A percentile compares a stretch with the other conserved stretches of the same genome.
Evolutionary conservation across 495 filamentous ascomycete species (phyloP).

Genomic region (Hapsidospora chrysogenum): DNA sequence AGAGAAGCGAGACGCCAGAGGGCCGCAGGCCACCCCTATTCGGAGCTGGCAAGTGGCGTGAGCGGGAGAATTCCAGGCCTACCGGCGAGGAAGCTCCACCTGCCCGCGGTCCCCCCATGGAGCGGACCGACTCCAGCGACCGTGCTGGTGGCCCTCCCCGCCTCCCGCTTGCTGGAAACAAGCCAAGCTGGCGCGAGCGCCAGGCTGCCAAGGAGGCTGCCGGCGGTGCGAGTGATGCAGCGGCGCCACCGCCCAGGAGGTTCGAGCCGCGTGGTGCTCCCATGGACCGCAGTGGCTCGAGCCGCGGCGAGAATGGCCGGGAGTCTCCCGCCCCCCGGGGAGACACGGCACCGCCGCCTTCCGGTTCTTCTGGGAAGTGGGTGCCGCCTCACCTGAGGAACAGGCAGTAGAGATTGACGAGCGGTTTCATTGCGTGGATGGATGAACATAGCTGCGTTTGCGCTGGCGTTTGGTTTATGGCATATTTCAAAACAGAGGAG

Average conservation of each 20-base stretch:
- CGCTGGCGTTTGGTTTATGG: conserved; percentile 1
- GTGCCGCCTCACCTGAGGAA: conserved; percentile 18
- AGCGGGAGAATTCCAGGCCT: conserved; percentile 19
- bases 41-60: conserved; percentile 22
- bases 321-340: conserved; percentile 15
- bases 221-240: conserved; percentile 7
- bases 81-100: conserved; percentile 7
- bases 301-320: conserved; percentile 11
- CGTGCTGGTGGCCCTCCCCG: conserved; percentile 43
- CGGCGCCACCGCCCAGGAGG: conserved; percentile 10
- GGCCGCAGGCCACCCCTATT: conserved; percentile 13
- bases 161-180: conserved; percentile 46
- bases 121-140: conserved; percentile 37
- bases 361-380: conserved; percentile 26
- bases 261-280: conserved; percentile 9
- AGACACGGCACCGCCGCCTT: conserved; percentile 21
- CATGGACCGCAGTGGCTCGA: conserved; percentile 13
- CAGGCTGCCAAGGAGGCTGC: conserved; percentile 44
- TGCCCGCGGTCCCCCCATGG: conserved; percentile 14
- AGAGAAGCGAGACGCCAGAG: conserved; percentile 10
- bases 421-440: background rate
- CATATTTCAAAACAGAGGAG: background rate
- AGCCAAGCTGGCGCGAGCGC: conserved; percentile 72
- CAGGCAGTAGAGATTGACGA: conserved; percentile 8
- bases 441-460: background rate